A percentile compares a stretch with the other conserved stretches of the same genome.
These are phyloP conservation scores for Suillus hirtellus DNA, from an alignment of 768 basidiomycete genomes.

Conservation along the genomic window DNA sequence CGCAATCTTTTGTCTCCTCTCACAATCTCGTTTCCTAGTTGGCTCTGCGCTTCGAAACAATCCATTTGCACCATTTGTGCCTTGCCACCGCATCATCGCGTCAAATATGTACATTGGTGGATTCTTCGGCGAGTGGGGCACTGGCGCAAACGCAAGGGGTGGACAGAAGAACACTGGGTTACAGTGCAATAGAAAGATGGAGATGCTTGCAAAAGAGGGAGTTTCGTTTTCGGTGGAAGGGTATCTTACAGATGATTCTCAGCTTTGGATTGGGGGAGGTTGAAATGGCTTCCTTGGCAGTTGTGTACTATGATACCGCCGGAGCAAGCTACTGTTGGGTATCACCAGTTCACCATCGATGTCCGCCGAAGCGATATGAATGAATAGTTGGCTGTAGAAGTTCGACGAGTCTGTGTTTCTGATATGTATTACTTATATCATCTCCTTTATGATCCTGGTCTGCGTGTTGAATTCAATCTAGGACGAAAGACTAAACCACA, in stretches of 20 bases:
- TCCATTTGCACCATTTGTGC: conserved; percentile 66
- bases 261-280: conserved; percentile 17
- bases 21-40: conserved; percentile 36
- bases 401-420: no score
- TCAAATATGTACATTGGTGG: conserved; percentile 62
- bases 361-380: background rate
- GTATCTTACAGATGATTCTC: conserved; percentile 32
- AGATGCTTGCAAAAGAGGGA: conserved; percentile 53
- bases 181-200: conserved; percentile 47
- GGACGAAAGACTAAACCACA: background rate
- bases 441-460: background rate
- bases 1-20: background rate
- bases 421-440: no score
- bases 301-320: background rate
- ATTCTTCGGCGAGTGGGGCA: conserved; percentile 62
- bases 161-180: conserved; percentile 34
- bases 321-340: background rate
- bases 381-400: background rate
- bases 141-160: conserved; percentile 30
- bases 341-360: background rate
- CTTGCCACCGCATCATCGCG: conserved; percentile 71
- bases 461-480: background rate
- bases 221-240: conserved; percentile 50
- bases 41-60: conserved; percentile 64
- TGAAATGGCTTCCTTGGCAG: background rate